Percentiles rank a stretch among this genome's conserved stretches.
Evolutionary conservation across 306 rosid genomes (phyloP).

Genomic region (Sechiopsis laciniata): DNA sequence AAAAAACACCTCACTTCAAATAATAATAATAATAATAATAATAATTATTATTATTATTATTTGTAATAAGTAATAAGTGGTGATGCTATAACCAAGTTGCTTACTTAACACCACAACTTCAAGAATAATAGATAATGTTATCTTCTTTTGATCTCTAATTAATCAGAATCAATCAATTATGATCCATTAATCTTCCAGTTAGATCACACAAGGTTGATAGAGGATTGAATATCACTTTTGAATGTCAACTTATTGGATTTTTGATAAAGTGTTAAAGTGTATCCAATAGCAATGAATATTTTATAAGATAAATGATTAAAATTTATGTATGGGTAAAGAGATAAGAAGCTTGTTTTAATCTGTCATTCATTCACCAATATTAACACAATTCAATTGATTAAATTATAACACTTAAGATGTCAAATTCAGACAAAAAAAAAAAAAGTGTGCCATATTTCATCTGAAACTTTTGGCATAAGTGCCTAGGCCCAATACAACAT

Average conservation of each 20-base stretch:
- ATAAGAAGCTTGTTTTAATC: too few species aligned
- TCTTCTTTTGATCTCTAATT: neutral
- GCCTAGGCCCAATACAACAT: too few species aligned
- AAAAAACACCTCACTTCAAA: neutral
- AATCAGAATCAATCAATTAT: neutral
- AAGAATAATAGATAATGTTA: neutral
- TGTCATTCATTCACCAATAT: too few species aligned
- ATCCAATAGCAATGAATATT: neutral
- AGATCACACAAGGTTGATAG: neutral
- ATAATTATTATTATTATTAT: neutral
- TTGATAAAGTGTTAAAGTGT: neutral
- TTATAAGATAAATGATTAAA: too few species aligned
- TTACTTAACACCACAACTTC: conserved; percentile 22
- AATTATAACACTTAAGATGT: too few species aligned
- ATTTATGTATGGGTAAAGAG: too few species aligned
- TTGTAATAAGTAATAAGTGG: conserved; percentile 21
- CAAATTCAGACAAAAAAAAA: too few species aligned
- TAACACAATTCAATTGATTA: too few species aligned
- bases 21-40: too few species aligned
- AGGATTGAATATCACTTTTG: too few species aligned
- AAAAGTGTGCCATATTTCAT: too few species aligned
- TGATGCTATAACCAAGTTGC: conserved; percentile 36
- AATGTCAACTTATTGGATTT: neutral
- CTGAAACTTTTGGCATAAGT: too few species aligned
- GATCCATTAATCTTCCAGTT: neutral